phyloP scores from a whole-genome alignment of 2,329 filamentous ascomycete genomes.

The Penicillium sp. region DNA sequence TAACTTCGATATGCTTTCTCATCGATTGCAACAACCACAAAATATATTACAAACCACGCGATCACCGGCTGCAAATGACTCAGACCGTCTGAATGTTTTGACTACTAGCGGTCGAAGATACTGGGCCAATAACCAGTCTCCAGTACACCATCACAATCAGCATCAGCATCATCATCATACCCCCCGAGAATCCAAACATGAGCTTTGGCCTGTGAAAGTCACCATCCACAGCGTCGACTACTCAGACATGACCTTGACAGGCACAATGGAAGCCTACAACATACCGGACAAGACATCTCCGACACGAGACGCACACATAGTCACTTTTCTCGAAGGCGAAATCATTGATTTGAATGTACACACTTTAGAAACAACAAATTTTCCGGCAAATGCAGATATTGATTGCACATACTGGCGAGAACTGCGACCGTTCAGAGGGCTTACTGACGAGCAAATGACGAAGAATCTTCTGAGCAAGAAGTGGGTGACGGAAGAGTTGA shows the following conservation, averaged over 20 bases:
- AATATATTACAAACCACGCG: slow-evolving; percentile 25
- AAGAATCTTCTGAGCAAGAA: slow-evolving; percentile 42
- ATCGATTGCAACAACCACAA: slow-evolving; percentile 31
- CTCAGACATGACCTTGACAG: slow-evolving; percentile 58
- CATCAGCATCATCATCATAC: slow-evolving; percentile 3
- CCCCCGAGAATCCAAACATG: slow-evolving; percentile 38
- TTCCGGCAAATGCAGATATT: slow-evolving; percentile 43
- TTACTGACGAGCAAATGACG: slow-evolving; percentile 42
- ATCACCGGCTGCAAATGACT: slow-evolving; percentile 22
- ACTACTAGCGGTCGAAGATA: slow-evolving; percentile 36
- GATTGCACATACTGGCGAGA: slow-evolving; percentile 49
- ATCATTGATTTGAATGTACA: slow-evolving; percentile 60
- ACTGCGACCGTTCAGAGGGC: slow-evolving; percentile 44
- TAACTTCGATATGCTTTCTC: slow-evolving; percentile 14
- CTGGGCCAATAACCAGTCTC: slow-evolving; percentile 24
- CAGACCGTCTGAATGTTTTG: slow-evolving; percentile 32
- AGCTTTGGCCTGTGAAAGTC: slow-evolving; percentile 65
- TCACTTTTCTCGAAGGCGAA: slow-evolving; percentile 65
- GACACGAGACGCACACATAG: slow-evolving; percentile 49
- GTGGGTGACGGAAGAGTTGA: slow-evolving; percentile 40
- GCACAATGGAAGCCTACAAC: slow-evolving; percentile 68
- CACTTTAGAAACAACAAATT: slow-evolving; percentile 46
- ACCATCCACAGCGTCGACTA: slow-evolving; percentile 61
- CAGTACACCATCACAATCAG: slow-evolving; percentile 4
- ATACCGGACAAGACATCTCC: slow-evolving; percentile 52